Percentiles rank a stretch among this genome's conserved stretches.
Evolutionary conservation across 108 stramenopile species (phyloP).

Genomic region (Skeletonema menzelii): DNA sequence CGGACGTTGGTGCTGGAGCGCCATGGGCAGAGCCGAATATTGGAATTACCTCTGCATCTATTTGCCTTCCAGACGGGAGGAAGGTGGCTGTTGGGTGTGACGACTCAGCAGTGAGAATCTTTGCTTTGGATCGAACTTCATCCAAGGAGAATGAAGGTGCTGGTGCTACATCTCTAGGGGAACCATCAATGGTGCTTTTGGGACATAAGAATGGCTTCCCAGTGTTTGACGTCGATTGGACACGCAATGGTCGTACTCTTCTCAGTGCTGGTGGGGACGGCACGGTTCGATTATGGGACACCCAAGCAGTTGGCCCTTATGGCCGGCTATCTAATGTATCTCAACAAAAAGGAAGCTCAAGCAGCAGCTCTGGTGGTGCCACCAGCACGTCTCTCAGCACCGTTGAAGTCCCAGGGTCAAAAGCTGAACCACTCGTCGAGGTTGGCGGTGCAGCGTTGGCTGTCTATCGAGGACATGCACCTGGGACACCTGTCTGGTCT

Average conservation of each 20-base stretch:
- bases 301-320: slow-evolving; percentile 73
- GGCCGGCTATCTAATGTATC: slow-evolving; percentile 52
- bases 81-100: slow-evolving; percentile 84
- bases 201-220: slow-evolving; percentile 92
- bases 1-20: slow-evolving; percentile 33
- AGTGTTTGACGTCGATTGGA: slow-evolving; percentile 90
- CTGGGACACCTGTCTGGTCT: slow-evolving; percentile 78
- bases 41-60: slow-evolving; percentile 74
- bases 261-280: slow-evolving; percentile 90
- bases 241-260: slow-evolving; percentile 74
- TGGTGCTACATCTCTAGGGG: slow-evolving; percentile 25
- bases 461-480: slow-evolving; percentile 85
- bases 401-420: slow-evolving; percentile 56
- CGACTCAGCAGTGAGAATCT: slow-evolving; percentile 66
- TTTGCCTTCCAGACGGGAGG: slow-evolving; percentile 80
- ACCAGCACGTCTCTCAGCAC: slow-evolving; percentile 44
- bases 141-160: slow-evolving; percentile 33
- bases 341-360: slow-evolving; percentile 26
- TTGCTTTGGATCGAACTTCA: slow-evolving; percentile 37
- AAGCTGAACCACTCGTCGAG: slow-evolving; percentile 54
- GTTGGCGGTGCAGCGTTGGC: slow-evolving; percentile 79
- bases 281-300: slow-evolving; percentile 86
- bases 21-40: slow-evolving; percentile 83
- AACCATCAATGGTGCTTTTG: slow-evolving; percentile 68
- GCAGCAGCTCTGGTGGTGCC: slow-evolving; percentile 11